Evolutionary conservation across 345 rosid species (phyloP).

Genomic region (Acer yangbiense): DNA sequence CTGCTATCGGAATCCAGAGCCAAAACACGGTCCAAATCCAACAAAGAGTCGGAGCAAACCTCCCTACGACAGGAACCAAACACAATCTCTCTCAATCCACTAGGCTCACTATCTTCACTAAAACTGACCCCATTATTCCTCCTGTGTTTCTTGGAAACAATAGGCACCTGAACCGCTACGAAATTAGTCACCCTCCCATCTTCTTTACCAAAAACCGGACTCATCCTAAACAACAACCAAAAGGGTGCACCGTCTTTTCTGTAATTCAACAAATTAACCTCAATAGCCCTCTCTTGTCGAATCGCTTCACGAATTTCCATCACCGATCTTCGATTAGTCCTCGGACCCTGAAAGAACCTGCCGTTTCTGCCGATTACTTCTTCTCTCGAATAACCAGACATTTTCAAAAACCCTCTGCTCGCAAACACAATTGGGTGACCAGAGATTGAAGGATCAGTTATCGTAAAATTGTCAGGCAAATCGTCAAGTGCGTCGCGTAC

Average conservation of each 20-base stretch:
- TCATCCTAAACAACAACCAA: slow-evolving; percentile 85
- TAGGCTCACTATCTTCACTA: slow-evolving; percentile 44
- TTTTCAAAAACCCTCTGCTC: slow-evolving; percentile 70
- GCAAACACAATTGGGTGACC: slow-evolving; percentile 96
- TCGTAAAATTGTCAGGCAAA: slow-evolving; percentile 75
- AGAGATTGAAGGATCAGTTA: slow-evolving; percentile 78
- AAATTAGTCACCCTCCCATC: slow-evolving; percentile 74
- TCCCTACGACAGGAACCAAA: slow-evolving; percentile 87
- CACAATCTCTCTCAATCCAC: slow-evolving; percentile 37
- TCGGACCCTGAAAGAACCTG: slow-evolving; percentile 76
- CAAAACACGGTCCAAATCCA: slow-evolving; percentile 44
- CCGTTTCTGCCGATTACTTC: slow-evolving; percentile 86
- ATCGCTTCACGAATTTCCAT: slow-evolving; percentile 89
- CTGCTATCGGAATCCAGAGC: slow-evolving; percentile 42
- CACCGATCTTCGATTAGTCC: slow-evolving; percentile 65
- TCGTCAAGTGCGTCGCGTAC: slow-evolving; percentile 71
- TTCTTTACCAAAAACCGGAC: slow-evolving; percentile 60
- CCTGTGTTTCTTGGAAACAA: slow-evolving; percentile 27
- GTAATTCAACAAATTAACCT: slow-evolving; percentile 72
- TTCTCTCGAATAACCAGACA: slow-evolving; percentile 65
- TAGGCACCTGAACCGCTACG: slow-evolving; percentile 87
- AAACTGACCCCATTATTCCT: slow-evolving; percentile 35
- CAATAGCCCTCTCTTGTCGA: slow-evolving; percentile 64
- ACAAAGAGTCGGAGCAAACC: slow-evolving; percentile 55
- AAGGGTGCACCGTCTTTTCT: slow-evolving; percentile 87